Conservation (phyloP, 768 basidiomycete species). For the Boletus reticulatus region DNA sequence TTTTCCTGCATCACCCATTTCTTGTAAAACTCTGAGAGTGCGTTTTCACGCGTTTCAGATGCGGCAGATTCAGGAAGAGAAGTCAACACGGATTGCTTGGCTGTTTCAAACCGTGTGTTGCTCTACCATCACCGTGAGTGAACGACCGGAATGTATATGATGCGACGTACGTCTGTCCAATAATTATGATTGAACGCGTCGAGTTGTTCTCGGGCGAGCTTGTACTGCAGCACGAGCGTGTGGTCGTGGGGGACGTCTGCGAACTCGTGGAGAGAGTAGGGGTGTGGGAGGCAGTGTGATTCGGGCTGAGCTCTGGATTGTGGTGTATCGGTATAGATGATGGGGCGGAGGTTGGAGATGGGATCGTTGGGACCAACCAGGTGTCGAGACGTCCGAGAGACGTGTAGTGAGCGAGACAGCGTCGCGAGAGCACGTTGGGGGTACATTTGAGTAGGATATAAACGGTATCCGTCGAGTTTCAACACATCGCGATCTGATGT, state of each 20-base stretch:
- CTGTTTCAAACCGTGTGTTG: conserved; percentile 77
- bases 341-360: conserved; percentile 74
- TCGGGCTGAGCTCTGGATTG: conserved; percentile 16
- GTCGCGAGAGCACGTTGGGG: not conserved
- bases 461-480: too few species aligned
- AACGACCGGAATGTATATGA: not conserved
- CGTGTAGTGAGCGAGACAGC: conserved; percentile 17
- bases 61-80: conserved; percentile 53
- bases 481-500: too few species aligned
- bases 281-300: conserved; percentile 43
- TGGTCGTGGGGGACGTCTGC: conserved; percentile 32
- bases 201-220: conserved; percentile 65
- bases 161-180: conserved; percentile 71
- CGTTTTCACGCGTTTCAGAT: conserved; percentile 58
- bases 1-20: conserved; percentile 75
- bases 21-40: conserved; percentile 69
- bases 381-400: conserved; percentile 30
- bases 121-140: conserved; percentile 44
- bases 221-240: conserved; percentile 64
- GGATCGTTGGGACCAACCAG: conserved; percentile 74
- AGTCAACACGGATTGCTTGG: conserved; percentile 55
- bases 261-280: conserved; percentile 81
- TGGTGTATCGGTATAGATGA: conserved; percentile 64
- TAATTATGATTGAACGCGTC: conserved; percentile 76
- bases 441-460: not conserved